Conservation (phyloP, 129 eudicot genomes). For the Lactuca sativa region DNA sequence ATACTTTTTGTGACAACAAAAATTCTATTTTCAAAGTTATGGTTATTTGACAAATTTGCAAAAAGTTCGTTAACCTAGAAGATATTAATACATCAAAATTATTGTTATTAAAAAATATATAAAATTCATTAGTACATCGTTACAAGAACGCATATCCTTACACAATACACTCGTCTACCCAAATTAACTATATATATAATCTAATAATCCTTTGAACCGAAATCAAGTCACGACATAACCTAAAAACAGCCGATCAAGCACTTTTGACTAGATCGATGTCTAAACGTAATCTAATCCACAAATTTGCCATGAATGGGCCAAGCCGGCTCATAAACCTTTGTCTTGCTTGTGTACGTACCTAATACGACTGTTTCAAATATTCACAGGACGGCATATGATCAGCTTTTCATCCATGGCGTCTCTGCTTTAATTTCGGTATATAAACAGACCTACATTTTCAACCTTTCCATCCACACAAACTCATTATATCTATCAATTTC, state of each 20-base stretch:
- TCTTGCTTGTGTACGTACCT: neutral
- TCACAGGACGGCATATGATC: constrained; percentile 3
- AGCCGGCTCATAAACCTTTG: neutral
- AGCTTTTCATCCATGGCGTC: neutral
- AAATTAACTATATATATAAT: too few species aligned
- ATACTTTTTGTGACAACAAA: too few species aligned
- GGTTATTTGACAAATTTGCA: too few species aligned
- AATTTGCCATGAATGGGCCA: neutral
- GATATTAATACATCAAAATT: too few species aligned
- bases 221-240: too few species aligned
- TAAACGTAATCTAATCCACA: neutral
- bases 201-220: too few species aligned
- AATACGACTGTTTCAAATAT: constrained; percentile 9
- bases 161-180: too few species aligned
- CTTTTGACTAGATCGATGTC: neutral
- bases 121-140: too few species aligned
- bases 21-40: too few species aligned
- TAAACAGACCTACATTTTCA: neutral
- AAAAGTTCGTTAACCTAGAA: too few species aligned
- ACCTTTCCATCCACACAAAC: neutral
- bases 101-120: too few species aligned
- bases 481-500: neutral
- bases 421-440: constrained; percentile 6
- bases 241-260: neutral
- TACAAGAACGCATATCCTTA: too few species aligned